phyloP scores from a whole-genome alignment of 495 filamentous ascomycete species.

The Lindgomyces ingoldianus region DNA sequence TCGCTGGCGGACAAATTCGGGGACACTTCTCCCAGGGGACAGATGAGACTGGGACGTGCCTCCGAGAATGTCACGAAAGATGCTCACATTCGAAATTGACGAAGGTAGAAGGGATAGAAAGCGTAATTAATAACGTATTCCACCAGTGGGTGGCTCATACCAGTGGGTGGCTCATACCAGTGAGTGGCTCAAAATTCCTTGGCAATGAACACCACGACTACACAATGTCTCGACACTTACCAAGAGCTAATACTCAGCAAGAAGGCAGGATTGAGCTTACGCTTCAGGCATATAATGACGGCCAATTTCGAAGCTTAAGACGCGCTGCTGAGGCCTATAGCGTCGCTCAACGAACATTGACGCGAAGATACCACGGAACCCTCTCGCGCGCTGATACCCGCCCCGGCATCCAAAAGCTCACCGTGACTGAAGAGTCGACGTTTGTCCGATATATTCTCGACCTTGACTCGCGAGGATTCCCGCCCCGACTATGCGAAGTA shows the following conservation, averaged over 20 bases:
- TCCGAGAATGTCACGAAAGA: too few species aligned
- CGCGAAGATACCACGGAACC: neutral
- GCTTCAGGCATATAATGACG: conserved; percentile 12
- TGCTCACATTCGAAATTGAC: too few species aligned
- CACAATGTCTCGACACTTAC: neutral
- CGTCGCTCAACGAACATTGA: neutral
- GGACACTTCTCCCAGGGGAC: too few species aligned
- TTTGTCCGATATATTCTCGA: conserved; percentile 46
- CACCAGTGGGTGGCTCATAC: too few species aligned
- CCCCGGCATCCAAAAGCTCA: conserved; percentile 39
- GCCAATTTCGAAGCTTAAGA: conserved; percentile 3
- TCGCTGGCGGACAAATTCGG: too few species aligned
- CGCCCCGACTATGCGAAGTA: conserved; percentile 37
- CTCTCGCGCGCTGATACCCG: neutral
- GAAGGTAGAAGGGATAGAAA: too few species aligned
- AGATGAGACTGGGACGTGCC: too few species aligned
- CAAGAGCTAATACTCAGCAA: neutral
- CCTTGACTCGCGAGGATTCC: conserved; percentile 41
- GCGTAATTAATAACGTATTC: too few species aligned
- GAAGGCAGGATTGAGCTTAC: conserved; percentile 18
- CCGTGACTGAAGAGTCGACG: conserved; percentile 37
- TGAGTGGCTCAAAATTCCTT: neutral
- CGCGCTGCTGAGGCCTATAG: conserved; percentile 6
- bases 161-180: too few species aligned
- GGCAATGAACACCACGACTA: neutral